phyloP scores from a whole-genome alignment of 345 rosid genomes.

The Linum tenue region DNA sequence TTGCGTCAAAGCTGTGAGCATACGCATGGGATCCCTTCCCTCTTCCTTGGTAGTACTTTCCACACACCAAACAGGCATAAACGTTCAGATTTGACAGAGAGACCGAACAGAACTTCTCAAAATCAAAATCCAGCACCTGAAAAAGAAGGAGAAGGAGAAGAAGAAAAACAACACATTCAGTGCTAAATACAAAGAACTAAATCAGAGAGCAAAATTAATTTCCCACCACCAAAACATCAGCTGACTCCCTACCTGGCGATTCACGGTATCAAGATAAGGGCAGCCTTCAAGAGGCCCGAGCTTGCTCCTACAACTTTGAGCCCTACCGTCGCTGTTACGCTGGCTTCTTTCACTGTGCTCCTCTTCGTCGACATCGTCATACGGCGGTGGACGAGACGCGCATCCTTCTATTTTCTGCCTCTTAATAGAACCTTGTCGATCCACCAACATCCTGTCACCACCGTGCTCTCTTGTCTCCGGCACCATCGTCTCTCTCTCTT shows the following conservation, averaged over 20 bases:
- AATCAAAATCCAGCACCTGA: no score
- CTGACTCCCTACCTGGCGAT: constrained; percentile 44
- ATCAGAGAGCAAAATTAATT: no score
- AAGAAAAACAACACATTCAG: not conserved
- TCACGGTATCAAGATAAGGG: no score
- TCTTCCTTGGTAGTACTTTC: constrained; percentile 94
- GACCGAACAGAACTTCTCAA: not conserved
- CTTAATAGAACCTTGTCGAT: constrained; percentile 36
- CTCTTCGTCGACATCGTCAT: constrained; percentile 62
- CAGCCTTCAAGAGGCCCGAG: constrained; percentile 81
- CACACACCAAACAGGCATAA: constrained; percentile 36
- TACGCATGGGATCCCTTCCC: constrained; percentile 94
- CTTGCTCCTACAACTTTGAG: constrained; percentile 32
- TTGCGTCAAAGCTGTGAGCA: constrained; percentile 87
- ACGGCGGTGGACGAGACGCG: constrained; percentile 28
- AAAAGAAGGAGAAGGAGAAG: not conserved
- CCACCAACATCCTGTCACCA: constrained; percentile 21
- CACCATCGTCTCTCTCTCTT: constrained; percentile 27
- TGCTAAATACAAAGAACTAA: no score
- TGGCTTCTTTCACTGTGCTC: constrained; percentile 32
- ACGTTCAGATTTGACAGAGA: not conserved
- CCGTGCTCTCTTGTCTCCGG: constrained; percentile 28
- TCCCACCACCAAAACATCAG: not conserved
- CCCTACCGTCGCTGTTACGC: constrained; percentile 10
- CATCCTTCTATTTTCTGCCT: constrained; percentile 33